phyloP scores from a whole-genome alignment of 805 yeast species.

The Lachancea fermentati region DNA sequence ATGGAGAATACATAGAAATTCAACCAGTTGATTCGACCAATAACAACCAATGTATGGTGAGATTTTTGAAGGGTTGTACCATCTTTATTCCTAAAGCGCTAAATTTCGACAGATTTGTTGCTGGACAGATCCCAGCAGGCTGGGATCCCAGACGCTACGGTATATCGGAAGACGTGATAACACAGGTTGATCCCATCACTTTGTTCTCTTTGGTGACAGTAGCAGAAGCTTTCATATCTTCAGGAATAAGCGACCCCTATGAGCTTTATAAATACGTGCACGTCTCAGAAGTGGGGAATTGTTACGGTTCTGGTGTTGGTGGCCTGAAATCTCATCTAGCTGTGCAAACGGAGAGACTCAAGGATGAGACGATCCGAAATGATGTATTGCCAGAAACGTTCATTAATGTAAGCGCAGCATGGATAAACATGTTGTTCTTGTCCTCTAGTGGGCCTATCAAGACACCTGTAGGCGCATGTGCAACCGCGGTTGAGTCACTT shows the following conservation, averaged over 20 bases:
- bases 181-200: constrained; percentile 83
- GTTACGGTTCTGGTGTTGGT: constrained; percentile 93
- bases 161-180: constrained; percentile 69
- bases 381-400: constrained; percentile 87
- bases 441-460: constrained; percentile 88
- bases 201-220: constrained; percentile 77
- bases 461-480: constrained; percentile 94
- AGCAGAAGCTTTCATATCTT: constrained; percentile 71
- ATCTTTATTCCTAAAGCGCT: constrained; percentile 64
- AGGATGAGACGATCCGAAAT: constrained; percentile 76
- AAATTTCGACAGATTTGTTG: constrained; percentile 25
- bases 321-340: constrained; percentile 82
- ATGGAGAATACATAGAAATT: constrained; percentile 72
- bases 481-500: constrained; percentile 85
- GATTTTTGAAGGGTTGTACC: constrained; percentile 73
- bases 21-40: constrained; percentile 54
- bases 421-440: constrained; percentile 86
- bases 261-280: constrained; percentile 90
- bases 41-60: constrained; percentile 70
- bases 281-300: constrained; percentile 86
- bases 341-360: constrained; percentile 77
- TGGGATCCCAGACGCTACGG: constrained; percentile 84
- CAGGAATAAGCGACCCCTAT: constrained; percentile 88
- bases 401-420: constrained; percentile 87
- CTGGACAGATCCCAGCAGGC: constrained; percentile 75